Evolutionary conservation across 495 filamentous ascomycete species (phyloP).

Genomic region (Tuber brumale): DNA sequence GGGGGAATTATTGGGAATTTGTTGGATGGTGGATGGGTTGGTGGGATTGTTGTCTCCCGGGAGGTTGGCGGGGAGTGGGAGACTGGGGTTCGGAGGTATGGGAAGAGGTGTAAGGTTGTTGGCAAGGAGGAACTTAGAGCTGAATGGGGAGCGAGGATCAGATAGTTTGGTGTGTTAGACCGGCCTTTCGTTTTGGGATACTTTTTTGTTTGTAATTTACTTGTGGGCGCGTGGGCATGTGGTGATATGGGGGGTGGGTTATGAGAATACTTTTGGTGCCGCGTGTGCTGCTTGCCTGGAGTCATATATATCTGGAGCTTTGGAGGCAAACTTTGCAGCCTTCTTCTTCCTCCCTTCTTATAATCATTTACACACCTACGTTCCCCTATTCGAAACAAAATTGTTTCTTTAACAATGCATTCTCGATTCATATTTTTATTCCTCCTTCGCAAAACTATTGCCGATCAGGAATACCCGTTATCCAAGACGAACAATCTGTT

Average conservation of each 20-base stretch:
- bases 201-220: constrained; percentile 9
- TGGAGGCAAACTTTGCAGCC: not conserved
- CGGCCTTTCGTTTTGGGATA: constrained; percentile 8
- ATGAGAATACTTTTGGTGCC: not conserved
- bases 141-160: constrained; percentile 30
- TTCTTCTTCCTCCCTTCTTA: not conserved
- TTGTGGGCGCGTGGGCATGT: not conserved
- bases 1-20: constrained; percentile 16
- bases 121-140: constrained; percentile 22
- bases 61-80: constrained; percentile 22
- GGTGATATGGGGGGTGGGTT: not conserved
- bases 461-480: not conserved
- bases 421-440: constrained; percentile 1
- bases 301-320: not conserved
- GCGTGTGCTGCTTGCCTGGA: not conserved
- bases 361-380: not conserved
- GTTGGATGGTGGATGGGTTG: constrained; percentile 32
- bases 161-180: constrained; percentile 14
- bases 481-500: not conserved
- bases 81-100: constrained; percentile 25
- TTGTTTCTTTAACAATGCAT: not conserved
- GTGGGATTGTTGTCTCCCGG: constrained; percentile 26
- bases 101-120: constrained; percentile 31
- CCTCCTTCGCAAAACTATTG: not conserved
- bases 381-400: not conserved